Conservation (phyloP, 768 basidiomycete genomes). For the Antrodiella citrinella region DNA sequence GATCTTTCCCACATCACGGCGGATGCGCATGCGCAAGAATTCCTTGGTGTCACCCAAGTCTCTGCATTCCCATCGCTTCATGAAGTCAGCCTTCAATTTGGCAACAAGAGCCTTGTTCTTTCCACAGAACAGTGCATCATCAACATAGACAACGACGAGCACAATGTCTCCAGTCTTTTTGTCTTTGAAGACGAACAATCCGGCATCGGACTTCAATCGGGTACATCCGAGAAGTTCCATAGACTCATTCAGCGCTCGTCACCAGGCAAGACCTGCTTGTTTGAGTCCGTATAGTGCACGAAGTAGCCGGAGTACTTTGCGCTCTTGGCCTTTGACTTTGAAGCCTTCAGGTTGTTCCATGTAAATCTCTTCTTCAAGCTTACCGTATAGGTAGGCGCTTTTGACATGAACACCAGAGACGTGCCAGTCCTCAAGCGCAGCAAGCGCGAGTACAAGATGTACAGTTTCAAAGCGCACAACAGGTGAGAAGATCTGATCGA, state of each 20-base stretch:
- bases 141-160: constrained; percentile 25
- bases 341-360: constrained; percentile 21
- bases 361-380: constrained; percentile 22
- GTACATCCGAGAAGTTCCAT: constrained; percentile 20
- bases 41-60: constrained; percentile 11
- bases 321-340: constrained; percentile 8
- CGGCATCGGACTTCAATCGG: too few relatives aligned
- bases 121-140: constrained; percentile 16
- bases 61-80: constrained; percentile 6
- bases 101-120: constrained; percentile 1
- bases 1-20: not conserved
- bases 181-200: constrained; percentile 18
- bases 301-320: constrained; percentile 16
- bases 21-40: constrained; percentile 21
- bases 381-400: constrained; percentile 22
- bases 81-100: constrained; percentile 6
- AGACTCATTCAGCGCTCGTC: constrained; percentile 9
- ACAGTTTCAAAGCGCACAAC: constrained; percentile 17
- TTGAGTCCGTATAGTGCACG: constrained; percentile 29
- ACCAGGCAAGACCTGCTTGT: constrained; percentile 25
- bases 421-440: constrained; percentile 15
- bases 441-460: constrained; percentile 23
- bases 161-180: constrained; percentile 9
- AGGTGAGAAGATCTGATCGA: constrained; percentile 23
- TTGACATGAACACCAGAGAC: constrained; percentile 20